Percentiles rank a stretch among this genome's conserved stretches.
phyloP scores from a whole-genome alignment of 129 eudicot species.

The Saposhnikovia divaricata region DNA sequence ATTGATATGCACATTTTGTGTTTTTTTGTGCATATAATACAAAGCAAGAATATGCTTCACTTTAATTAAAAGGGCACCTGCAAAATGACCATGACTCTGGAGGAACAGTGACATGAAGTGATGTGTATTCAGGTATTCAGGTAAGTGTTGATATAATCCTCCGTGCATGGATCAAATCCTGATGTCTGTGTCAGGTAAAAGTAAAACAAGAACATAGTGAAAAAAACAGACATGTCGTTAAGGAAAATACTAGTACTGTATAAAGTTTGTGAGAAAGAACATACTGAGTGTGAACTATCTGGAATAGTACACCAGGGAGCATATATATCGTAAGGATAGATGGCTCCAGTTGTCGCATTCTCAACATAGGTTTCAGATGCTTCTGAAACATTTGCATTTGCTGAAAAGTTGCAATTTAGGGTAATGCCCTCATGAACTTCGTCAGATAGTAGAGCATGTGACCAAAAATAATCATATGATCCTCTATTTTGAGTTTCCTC shows the following conservation, averaged over 20 bases:
- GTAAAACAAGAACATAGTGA: neutral
- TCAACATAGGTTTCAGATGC: neutral
- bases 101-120: conserved; percentile 47
- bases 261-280: neutral
- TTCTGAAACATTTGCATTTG: neutral
- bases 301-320: conserved; percentile 40
- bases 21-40: too few relatives aligned
- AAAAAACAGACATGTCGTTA: neutral
- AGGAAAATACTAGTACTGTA: too few relatives aligned
- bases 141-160: conserved; percentile 17
- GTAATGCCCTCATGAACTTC: conserved; percentile 33
- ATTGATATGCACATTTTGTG: too few relatives aligned
- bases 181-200: neutral
- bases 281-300: conserved; percentile 31
- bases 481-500: too few relatives aligned
- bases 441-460: conserved; percentile 38
- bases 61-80: conserved; percentile 21
- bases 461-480: too few relatives aligned
- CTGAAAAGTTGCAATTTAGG: conserved; percentile 42
- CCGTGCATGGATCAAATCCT: conserved; percentile 55
- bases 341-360: conserved; percentile 10
- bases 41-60: too few relatives aligned
- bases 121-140: conserved; percentile 39
- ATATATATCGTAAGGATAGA: conserved; percentile 40
- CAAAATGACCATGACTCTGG: conserved; percentile 44